Percentiles rank a stretch among this genome's conserved stretches.
These are phyloP conservation scores for Solanum gracilifrons DNA, from an alignment of 257 asterid species.

Conservation along the genomic window DNA sequence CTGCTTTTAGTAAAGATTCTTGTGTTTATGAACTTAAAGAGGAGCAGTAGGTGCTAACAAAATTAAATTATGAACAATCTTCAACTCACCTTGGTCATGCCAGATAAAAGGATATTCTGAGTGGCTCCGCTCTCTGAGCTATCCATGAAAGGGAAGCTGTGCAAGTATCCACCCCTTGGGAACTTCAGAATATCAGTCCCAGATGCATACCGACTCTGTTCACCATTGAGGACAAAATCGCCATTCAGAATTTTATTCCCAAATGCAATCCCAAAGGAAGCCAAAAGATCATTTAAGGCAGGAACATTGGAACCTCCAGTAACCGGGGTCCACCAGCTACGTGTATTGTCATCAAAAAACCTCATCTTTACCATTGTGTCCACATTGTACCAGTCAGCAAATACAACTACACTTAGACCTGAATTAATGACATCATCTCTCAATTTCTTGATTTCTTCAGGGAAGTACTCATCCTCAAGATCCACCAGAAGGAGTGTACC, in stretches of 20 bases:
- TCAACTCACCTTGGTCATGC: conserved; percentile 71
- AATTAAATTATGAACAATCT: background rate
- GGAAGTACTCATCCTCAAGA: conserved; percentile 90
- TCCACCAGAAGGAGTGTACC: conserved; percentile 94
- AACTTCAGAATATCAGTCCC: conserved; percentile 88
- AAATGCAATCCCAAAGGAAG: conserved; percentile 89
- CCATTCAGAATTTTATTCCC: conserved; percentile 97
- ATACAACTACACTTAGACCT: conserved; percentile 79
- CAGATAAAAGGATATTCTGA: conserved; percentile 71
- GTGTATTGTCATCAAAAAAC: conserved; percentile 91
- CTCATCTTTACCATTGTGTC: conserved; percentile 97
- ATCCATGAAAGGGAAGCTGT: conserved; percentile 87
- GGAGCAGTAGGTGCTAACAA: background rate
- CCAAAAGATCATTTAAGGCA: conserved; percentile 89
- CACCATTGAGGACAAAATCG: conserved; percentile 79
- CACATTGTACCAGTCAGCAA: conserved; percentile 98
- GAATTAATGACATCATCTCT: conserved; percentile 67
- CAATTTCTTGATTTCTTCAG: conserved; percentile 67
- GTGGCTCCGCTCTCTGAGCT: conserved; percentile 98
- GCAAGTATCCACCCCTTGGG: conserved; percentile 90
- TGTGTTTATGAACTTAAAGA: background rate
- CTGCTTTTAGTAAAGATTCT: background rate
- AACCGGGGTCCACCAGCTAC: conserved; percentile 99
- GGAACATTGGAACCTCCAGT: conserved; percentile 97
- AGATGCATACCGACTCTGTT: conserved; percentile 93